phyloP scores from a whole-genome alignment of 805 yeast genomes.

The Pichia scutulata region DNA sequence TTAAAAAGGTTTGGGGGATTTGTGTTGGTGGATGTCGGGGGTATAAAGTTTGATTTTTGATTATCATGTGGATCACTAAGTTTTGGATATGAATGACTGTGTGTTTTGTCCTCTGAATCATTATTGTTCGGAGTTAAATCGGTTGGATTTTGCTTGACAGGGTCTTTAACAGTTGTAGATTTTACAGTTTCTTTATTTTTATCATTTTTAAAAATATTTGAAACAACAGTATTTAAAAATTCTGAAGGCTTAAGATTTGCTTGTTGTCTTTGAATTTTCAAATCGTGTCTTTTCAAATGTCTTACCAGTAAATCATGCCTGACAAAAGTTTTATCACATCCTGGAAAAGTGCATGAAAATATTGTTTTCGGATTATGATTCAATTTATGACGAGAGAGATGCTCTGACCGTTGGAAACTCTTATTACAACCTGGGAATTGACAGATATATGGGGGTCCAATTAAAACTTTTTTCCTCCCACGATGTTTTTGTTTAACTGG shows the following conservation, averaged over 20 bases:
- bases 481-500: constrained; percentile 1
- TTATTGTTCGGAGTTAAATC: not conserved
- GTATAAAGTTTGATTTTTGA: not conserved
- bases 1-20: constrained; percentile 14
- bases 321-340: constrained; percentile 56
- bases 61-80: not conserved
- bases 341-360: constrained; percentile 38
- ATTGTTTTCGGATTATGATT: constrained; percentile 53
- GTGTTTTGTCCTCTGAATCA: not conserved
- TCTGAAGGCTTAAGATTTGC: not conserved
- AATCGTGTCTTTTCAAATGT: constrained; percentile 37
- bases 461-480: constrained; percentile 13
- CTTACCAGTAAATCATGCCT: constrained; percentile 47
- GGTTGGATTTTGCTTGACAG: constrained; percentile 17
- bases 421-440: constrained; percentile 45
- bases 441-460: constrained; percentile 31
- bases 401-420: constrained; percentile 54
- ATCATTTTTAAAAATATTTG: not conserved
- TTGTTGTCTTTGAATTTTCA: constrained; percentile 11
- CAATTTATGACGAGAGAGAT: constrained; percentile 53
- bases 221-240: constrained; percentile 10
- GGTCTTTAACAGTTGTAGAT: constrained; percentile 16
- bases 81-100: not conserved
- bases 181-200: constrained; percentile 3
- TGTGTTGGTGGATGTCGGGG: not conserved